Conservation (phyloP, 257 asterid genomes). For the Solanum infundibuliforme region DNA sequence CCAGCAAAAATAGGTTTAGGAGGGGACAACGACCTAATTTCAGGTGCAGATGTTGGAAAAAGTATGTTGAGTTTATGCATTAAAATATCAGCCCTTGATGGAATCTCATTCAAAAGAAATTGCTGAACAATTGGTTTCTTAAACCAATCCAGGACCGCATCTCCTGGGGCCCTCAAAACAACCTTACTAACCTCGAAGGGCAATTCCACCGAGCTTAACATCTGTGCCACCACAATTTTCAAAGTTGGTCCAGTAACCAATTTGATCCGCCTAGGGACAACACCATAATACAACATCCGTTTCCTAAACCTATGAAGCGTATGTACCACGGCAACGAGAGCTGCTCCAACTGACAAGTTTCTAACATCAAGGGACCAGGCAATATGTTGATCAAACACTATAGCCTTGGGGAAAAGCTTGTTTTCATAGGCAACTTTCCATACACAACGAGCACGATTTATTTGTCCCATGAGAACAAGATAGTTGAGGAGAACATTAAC, state of each 20-base stretch:
- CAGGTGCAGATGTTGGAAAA: slow-evolving; percentile 96
- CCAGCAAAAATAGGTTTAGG: slow-evolving; percentile 63
- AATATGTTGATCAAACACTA: slow-evolving; percentile 93
- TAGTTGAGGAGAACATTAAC: slow-evolving; percentile 92
- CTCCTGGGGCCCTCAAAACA: slow-evolving; percentile 95
- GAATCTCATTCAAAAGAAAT: slow-evolving; percentile 88
- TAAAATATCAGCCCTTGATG: slow-evolving; percentile 87
- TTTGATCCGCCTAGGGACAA: slow-evolving; percentile 86
- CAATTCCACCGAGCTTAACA: slow-evolving; percentile 68
- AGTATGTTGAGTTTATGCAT: slow-evolving; percentile 88
- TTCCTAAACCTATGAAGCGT: slow-evolving; percentile 96
- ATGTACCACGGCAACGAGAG: slow-evolving; percentile 87
- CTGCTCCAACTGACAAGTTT: slow-evolving; percentile 91
- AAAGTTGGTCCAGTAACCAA: slow-evolving; percentile 92
- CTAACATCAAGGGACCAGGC: slow-evolving; percentile 99
- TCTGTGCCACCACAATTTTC: slow-evolving; percentile 80
- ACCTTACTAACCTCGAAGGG: slow-evolving; percentile 98
- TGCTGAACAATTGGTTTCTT: slow-evolving; percentile 96
- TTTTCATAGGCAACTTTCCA: slow-evolving; percentile 98
- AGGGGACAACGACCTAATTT: slow-evolving; percentile 82
- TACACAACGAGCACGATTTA: slow-evolving; percentile 96
- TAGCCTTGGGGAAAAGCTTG: slow-evolving; percentile 92
- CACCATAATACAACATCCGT: slow-evolving; percentile 91
- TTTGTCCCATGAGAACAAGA: slow-evolving; percentile 95
- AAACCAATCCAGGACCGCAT: slow-evolving; percentile 86